Base-by-base conservation (phyloP, 306 rosid species). In the Rosa multiflora region DNA sequence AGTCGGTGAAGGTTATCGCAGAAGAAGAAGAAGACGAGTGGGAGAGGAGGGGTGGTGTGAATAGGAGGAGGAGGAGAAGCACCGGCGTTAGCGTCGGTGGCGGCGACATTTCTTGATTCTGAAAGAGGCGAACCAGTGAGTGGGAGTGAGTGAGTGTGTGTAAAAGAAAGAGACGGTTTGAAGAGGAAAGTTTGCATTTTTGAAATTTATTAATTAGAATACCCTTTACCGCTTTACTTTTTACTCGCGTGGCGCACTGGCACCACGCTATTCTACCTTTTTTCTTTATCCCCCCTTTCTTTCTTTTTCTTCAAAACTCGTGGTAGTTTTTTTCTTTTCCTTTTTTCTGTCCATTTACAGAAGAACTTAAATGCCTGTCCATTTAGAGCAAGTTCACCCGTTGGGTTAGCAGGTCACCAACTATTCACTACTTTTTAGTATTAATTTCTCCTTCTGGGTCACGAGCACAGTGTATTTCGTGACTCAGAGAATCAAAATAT, bases 21-120 rank as follows among this genome's bases (percentile, higher is more conserved):
- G 83, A 81, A 0, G 88, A 47, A 6, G 82, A 84, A 3, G 83
- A 81, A 0, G 88, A 47, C 71, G 53, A 85, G 78, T 92, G 98
- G 18, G 97, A 84, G 9, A 87, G 67, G 43, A 75, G 87, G 0
- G 79, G 73, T 26, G 87, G 86, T 8, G 84, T 73, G 85, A 88
- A 64, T 52, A 76, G 82, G 67, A 81, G 70, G 61, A 84, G 72
- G 21, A 42, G 46, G 5, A 29, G 5, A 20, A 81, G 79, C 29
- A 51, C n/a, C 37, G 13, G 63, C 80, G 73, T 32, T 6, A 72
- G 74, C 1, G 80, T 9, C 17, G 83, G 79, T 78, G 68, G 78
- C 78, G 59, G 18, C 40, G 86, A 77, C 93, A 91, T 90, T 83
- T 79, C 18, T 76, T 48, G 4, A 9, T 5, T 29, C 6, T 66